Evolutionary conservation across 106 monocot species (phyloP).

Genomic region (Amphibolis antarctica): DNA sequence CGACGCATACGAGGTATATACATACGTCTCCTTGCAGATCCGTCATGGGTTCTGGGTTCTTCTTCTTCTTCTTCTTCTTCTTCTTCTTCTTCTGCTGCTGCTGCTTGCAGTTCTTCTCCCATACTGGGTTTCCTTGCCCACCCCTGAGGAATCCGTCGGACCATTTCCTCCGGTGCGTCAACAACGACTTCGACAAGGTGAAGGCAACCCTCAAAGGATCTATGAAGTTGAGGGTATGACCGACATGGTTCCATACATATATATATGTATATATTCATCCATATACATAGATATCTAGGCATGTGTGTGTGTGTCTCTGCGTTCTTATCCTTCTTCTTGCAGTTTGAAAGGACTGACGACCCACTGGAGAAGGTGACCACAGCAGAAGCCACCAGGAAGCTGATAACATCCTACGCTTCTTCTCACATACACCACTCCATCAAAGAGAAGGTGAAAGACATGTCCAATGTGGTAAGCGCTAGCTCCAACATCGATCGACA

Average conservation of each 20-base stretch:
- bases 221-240: constrained; percentile 15
- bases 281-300: too few relatives aligned
- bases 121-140: constrained; percentile 89
- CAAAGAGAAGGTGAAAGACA: constrained; percentile 51
- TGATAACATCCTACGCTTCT: constrained; percentile 37
- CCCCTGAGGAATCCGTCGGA: constrained; percentile 47
- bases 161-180: constrained; percentile 23
- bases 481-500: too few relatives aligned
- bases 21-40: too few relatives aligned
- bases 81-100: background rate
- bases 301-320: too few relatives aligned
- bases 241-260: too few relatives aligned
- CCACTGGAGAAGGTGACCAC: constrained; percentile 80
- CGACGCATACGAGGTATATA: constrained; percentile 70
- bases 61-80: background rate
- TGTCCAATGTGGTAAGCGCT: constrained; percentile 60
- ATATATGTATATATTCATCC: too few relatives aligned
- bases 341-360: constrained; percentile 79
- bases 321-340: background rate
- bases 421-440: constrained; percentile 44
- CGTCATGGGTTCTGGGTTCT: background rate
- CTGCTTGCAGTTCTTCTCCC: constrained; percentile 61
- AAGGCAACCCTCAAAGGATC: constrained; percentile 28
- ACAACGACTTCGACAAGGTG: constrained; percentile 28
- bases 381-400: constrained; percentile 50